A percentile compares a stretch with the other conserved stretches of the same genome.
Evolutionary conservation across 202 grass and related monocot species (phyloP).

Genomic region (Bolboschoenoplectus hybrid): DNA sequence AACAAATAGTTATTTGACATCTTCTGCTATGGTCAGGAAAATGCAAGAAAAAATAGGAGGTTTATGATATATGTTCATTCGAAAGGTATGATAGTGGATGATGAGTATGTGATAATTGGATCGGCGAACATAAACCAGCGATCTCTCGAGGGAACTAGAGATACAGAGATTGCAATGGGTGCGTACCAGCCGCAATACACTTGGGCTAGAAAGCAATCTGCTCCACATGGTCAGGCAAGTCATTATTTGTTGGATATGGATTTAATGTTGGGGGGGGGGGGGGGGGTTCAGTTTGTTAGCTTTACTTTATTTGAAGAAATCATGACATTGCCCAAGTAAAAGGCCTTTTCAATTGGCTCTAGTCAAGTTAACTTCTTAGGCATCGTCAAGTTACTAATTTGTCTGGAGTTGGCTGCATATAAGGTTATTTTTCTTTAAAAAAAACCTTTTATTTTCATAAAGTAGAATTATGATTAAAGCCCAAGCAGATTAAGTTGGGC

Average conservation of each 20-base stretch:
- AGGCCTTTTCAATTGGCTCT: not conserved
- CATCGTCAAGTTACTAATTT: not conserved
- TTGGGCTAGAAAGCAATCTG: slow-evolving; percentile 57
- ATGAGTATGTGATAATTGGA: slow-evolving; percentile 82
- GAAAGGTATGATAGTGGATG: slow-evolving; percentile 86
- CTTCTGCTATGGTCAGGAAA: slow-evolving; percentile 43
- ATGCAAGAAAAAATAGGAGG: slow-evolving; percentile 55
- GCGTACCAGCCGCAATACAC: slow-evolving; percentile 72
- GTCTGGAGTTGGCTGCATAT: not conserved
- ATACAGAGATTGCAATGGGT: slow-evolving; percentile 86
- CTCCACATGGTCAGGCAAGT: slow-evolving; percentile 63
- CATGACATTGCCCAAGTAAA: not conserved
- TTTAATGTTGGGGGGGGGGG: not conserved
- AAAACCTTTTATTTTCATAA: not conserved
- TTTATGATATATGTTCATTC: slow-evolving; percentile 94
- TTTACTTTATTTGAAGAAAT: not conserved
- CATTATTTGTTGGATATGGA: not conserved
- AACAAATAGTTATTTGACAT: not conserved
- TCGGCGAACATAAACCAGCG: slow-evolving; percentile 86
- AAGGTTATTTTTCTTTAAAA: not conserved
- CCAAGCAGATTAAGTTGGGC: not conserved
- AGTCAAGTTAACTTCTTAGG: not conserved
- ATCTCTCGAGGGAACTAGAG: slow-evolving; percentile 75
- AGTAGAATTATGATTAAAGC: slow-evolving; percentile 1
- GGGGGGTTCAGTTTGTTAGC: not conserved